phyloP scores from a whole-genome alignment of 805 yeast genomes.

The Lipomyces sp. region DNA sequence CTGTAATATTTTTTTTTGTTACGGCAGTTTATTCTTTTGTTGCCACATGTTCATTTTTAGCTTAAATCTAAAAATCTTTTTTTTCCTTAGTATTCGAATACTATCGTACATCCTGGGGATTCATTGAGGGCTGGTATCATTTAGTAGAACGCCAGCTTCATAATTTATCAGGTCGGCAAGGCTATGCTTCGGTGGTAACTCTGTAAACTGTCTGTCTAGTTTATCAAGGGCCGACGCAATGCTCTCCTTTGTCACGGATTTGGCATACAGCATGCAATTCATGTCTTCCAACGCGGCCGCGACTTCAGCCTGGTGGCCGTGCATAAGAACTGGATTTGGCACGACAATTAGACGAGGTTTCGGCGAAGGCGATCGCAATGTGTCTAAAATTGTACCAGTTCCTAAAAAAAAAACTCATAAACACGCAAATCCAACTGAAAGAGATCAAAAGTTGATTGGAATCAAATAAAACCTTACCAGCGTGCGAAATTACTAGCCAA shows the following conservation, averaged over 20 bases:
- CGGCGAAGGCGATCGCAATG: slow-evolving; percentile 53
- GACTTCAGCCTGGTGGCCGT: slow-evolving; percentile 82
- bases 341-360: slow-evolving; percentile 68
- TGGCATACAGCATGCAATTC: slow-evolving; percentile 13
- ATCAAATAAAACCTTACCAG: slow-evolving; percentile 52
- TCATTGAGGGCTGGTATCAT: background rate
- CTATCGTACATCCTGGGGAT: too few species aligned
- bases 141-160: slow-evolving; percentile 10
- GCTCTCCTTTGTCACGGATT: slow-evolving; percentile 3
- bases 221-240: background rate
- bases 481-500: slow-evolving; percentile 81
- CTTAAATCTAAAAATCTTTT: background rate
- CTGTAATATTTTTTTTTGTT: background rate
- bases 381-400: slow-evolving; percentile 89
- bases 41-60: background rate
- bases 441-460: too few species aligned
- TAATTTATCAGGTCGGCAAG: slow-evolving; percentile 13
- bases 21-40: background rate
- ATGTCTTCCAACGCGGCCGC: slow-evolving; percentile 58
- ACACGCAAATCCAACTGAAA: too few species aligned
- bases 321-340: slow-evolving; percentile 74
- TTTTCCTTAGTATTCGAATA: too few species aligned
- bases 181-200: slow-evolving; percentile 4
- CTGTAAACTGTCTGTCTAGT: background rate
- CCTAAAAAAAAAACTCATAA: slow-evolving; percentile 44